Percentiles rank a stretch among this genome's conserved stretches.
Conservation (phyloP, 2,329 filamentous ascomycete species). For the Cladosporium sp. region DNA sequence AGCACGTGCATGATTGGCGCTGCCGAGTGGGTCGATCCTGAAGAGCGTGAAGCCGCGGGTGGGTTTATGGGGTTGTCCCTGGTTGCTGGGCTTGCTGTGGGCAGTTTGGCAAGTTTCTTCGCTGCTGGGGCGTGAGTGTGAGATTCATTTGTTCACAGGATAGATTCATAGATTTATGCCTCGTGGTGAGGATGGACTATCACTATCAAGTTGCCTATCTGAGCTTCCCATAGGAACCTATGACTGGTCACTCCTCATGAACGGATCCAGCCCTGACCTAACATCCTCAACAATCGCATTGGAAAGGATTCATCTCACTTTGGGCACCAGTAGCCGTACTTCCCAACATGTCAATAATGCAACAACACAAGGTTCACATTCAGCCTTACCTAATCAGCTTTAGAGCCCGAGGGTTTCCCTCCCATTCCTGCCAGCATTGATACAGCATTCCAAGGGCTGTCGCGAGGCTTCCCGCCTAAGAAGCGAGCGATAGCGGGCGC, state of each 20-base stretch:
- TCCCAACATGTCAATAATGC: no score
- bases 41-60: constrained; percentile 83
- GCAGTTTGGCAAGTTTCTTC: constrained; percentile 87
- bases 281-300: no score
- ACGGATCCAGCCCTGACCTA: neutral
- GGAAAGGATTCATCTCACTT: no score
- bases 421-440: neutral
- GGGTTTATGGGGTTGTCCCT: constrained; percentile 92
- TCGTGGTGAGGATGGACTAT: neutral
- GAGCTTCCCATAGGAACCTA: neutral
- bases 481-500: neutral
- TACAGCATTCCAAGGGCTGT: neutral
- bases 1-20: constrained; percentile 91
- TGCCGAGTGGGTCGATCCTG: constrained; percentile 74
- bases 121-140: constrained; percentile 47
- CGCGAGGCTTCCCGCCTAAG: neutral
- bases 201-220: neutral
- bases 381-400: neutral
- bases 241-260: neutral
- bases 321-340: no score
- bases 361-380: no score
- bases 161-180: neutral
- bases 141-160: neutral
- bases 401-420: neutral
- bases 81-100: constrained; percentile 77